Base-by-base conservation (phyloP, 176 grass and related monocot species). In the Rhynchospora breviuscula region DNA sequence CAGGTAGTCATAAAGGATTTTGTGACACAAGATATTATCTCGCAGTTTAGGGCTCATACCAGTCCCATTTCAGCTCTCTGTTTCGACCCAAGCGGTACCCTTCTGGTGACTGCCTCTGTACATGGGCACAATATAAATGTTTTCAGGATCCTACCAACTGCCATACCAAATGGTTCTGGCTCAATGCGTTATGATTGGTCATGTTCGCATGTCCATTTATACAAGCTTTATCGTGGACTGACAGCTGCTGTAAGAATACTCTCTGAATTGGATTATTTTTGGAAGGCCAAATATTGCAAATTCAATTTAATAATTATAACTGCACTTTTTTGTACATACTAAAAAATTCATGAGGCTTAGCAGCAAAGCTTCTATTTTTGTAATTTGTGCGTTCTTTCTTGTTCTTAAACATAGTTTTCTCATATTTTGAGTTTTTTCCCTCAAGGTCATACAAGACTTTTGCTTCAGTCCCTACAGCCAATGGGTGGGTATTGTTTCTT, bases 61-160 rank as follows among this genome's bases (percentile, higher is more conserved):
- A 99, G 93, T 88, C 93, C 97, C 3, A 99, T 99, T 89, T 99
- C 97, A 79, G 97, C 97, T 86, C 88, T 99, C 54, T 96, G 93
- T 92, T 99, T 99, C 3, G 97, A 99, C 66, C 97, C 93, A 53
- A 99, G 93, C 81, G 93, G 97, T 51, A 96, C 97, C 18, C 89
- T 99, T 85, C 85, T 99, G 83, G 97, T 99, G 52, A 99, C 97
- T 81, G 87, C 93, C 9, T 99, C 97, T 61, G 91, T 99, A 83
- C 91, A 99, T 88, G 97, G 97, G 64, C 93, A 99, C 76, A 96
- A 99, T 83, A 96, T 99, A 86, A 96, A 99, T 89, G 91, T 99
- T 83, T 99, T 99, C 85, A 85, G 97, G 71, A 96, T 99, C 81
- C 92, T 94, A 80, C 97, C 91, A 22, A 90, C 88, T 44, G 78